Percentiles rank a stretch among this genome's conserved stretches.
These are phyloP conservation scores for Candida endomychidarum DNA, from an alignment of 805 yeast species.

Conservation along the genomic window DNA sequence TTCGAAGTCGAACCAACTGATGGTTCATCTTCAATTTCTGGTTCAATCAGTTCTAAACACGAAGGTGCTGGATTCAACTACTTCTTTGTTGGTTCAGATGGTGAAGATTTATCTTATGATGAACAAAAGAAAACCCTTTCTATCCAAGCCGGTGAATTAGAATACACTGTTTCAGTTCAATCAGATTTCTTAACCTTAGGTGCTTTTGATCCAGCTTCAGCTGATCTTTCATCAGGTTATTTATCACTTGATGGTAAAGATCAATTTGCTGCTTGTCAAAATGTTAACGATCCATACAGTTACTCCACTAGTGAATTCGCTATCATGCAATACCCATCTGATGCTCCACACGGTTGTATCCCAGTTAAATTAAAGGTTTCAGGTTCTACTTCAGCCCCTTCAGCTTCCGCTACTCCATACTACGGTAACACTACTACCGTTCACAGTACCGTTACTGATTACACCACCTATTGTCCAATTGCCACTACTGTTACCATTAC, in stretches of 20 bases:
- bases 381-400: conserved; percentile 8
- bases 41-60: conserved; percentile 31
- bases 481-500: conserved; percentile 35
- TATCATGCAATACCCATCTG: conserved; percentile 7
- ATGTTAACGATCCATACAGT: conserved; percentile 29
- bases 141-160: neutral
- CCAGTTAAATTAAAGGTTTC: conserved; percentile 11
- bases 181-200: conserved; percentile 8
- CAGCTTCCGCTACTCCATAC: conserved; percentile 24
- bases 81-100: conserved; percentile 30
- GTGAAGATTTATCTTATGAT: conserved; percentile 23
- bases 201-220: conserved; percentile 1
- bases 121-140: conserved; percentile 5
- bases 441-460: conserved; percentile 32
- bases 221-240: conserved; percentile 17
- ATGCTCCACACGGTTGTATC: conserved; percentile 9
- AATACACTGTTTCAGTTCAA: neutral
- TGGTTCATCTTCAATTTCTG: conserved; percentile 20
- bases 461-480: conserved; percentile 39
- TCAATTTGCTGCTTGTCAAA: conserved; percentile 26
- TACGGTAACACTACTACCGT: conserved; percentile 26
- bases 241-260: conserved; percentile 19
- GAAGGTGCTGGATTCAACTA: conserved; percentile 49
- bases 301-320: conserved; percentile 22
- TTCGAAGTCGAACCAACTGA: too few species aligned